A percentile compares a stretch with the other conserved stretches of the same genome.
phyloP scores from a whole-genome alignment of 106 monocot genomes.

The Dactylorhiza incarnata region DNA sequence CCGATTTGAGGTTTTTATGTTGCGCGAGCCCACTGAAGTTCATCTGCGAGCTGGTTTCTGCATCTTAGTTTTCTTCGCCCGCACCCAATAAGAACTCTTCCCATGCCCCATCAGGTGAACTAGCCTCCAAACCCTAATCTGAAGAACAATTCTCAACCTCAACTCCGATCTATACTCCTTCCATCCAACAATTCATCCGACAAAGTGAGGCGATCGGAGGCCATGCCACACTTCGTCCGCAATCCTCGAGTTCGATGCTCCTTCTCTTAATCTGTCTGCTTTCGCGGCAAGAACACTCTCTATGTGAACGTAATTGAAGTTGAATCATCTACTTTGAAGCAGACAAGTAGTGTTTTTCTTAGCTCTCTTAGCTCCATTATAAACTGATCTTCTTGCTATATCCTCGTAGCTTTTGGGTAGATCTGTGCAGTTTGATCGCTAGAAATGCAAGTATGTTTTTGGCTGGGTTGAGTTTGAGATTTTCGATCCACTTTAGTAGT shows the following conservation, averaged over 20 bases:
- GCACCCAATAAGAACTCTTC: not conserved
- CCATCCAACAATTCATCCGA: not conserved
- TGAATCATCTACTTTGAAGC: not conserved
- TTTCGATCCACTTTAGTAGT: not conserved
- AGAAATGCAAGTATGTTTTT: not conserved
- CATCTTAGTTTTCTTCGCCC: too few species aligned
- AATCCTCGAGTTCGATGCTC: not conserved
- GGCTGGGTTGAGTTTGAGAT: not conserved
- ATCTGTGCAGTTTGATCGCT: not conserved
- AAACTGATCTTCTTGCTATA: not conserved
- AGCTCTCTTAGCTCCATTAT: not conserved
- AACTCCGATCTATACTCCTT: not conserved
- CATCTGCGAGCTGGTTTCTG: too few species aligned
- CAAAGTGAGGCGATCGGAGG: not conserved
- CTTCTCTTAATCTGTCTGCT: not conserved
- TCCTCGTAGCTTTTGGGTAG: not conserved
- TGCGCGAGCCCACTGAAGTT: too few species aligned
- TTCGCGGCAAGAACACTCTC: not conserved
- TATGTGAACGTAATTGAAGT: not conserved
- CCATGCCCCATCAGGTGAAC: not conserved
- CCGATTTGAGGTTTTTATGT: too few species aligned
- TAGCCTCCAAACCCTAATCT: not conserved
- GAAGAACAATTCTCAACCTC: not conserved
- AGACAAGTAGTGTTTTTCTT: not conserved
- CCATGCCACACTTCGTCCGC: not conserved